Conservation (phyloP, 164 flowering plant genomes). For the Magnolia changhungtana region DNA sequence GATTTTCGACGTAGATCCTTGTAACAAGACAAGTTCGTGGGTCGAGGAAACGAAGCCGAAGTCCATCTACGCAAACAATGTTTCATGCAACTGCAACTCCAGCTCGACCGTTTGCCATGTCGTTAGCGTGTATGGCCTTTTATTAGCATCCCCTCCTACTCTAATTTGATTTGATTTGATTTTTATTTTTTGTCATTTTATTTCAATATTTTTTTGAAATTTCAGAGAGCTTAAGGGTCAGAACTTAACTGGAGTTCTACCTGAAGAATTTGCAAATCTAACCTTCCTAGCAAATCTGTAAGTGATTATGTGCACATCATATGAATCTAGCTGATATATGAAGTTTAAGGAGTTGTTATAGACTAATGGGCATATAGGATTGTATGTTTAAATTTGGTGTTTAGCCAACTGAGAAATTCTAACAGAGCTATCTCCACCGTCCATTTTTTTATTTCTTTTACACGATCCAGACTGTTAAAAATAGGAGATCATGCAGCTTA, state of each 20-base stretch:
- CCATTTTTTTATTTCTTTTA: no score
- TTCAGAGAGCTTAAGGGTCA: slow-evolving; percentile 7
- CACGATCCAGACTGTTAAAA: no score
- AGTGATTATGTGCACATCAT: neutral
- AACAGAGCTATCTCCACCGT: no score
- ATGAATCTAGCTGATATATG: no score
- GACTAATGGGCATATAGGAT: no score
- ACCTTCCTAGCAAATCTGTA: neutral
- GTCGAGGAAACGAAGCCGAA: no score
- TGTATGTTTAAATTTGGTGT: no score
- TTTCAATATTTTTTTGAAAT: neutral
- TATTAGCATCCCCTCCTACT: neutral
- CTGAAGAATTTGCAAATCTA: slow-evolving; percentile 8
- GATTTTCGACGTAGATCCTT: neutral
- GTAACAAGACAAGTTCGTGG: neutral
- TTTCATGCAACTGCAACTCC: neutral
- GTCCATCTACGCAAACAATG: neutral
- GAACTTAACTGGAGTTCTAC: slow-evolving; percentile 1
- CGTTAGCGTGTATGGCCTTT: neutral
- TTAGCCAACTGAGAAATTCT: no score
- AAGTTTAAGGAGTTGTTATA: no score
- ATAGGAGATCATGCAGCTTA: no score
- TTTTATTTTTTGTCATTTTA: neutral
- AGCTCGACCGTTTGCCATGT: neutral
- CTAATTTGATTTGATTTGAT: neutral